Evolutionary conservation across 768 basidiomycete species (phyloP).

Genomic region (Paxillus rubicundulus): DNA sequence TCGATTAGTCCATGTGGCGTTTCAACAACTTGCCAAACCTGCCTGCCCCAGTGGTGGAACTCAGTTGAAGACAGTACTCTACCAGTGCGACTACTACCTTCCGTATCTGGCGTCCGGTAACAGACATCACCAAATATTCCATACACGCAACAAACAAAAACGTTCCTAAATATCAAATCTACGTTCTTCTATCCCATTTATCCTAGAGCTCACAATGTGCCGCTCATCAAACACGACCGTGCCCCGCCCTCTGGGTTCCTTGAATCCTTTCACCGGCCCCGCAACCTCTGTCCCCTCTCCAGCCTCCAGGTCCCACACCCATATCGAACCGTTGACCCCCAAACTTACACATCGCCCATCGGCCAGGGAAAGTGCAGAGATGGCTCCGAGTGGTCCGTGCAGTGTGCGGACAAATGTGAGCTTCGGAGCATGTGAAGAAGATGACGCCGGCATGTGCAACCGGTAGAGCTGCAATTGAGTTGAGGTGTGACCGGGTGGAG

Average conservation of each 20-base stretch:
- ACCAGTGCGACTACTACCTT: slow-evolving; percentile 16
- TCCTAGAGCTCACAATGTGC: slow-evolving; percentile 53
- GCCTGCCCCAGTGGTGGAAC: no score
- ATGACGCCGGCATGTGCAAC: slow-evolving; percentile 52
- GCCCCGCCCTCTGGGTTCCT: slow-evolving; percentile 28
- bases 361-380: slow-evolving; percentile 66
- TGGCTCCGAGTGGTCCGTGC: slow-evolving; percentile 65
- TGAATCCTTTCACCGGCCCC: slow-evolving; percentile 34
- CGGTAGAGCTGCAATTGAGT: slow-evolving; percentile 74
- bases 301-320: slow-evolving; percentile 85
- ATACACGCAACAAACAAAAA: not conserved
- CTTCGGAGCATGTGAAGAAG: slow-evolving; percentile 56
- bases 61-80: no score
- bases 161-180: slow-evolving; percentile 32
- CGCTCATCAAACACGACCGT: slow-evolving; percentile 73
- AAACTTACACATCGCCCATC: slow-evolving; percentile 83
- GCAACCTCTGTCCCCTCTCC: slow-evolving; percentile 39
- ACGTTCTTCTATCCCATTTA: slow-evolving; percentile 32
- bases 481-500: slow-evolving; percentile 43
- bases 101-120: slow-evolving; percentile 2
- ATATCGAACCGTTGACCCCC: slow-evolving; percentile 67
- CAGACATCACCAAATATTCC: no score
- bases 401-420: slow-evolving; percentile 70
- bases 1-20: not conserved
- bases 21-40: not conserved